Evolutionary conservation across 2,329 filamentous ascomycete genomes (phyloP).

Genomic region (Lachnellula suecica): DNA sequence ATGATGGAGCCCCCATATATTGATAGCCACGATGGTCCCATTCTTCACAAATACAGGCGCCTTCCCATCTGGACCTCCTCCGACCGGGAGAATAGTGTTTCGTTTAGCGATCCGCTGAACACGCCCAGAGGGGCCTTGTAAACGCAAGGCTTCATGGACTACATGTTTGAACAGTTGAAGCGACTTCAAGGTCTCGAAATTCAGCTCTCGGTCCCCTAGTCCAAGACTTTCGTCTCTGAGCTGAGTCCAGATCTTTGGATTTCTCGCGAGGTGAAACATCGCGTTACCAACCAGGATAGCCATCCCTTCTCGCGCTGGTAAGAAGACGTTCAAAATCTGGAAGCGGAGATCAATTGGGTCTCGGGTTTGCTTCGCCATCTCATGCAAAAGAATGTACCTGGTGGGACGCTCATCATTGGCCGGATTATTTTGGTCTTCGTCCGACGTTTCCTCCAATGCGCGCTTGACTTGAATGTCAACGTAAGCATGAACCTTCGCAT

Average conservation of each 20-base stretch:
- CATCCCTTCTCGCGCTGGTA: constrained; percentile 2
- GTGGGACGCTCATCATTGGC: neutral
- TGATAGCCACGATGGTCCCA: neutral
- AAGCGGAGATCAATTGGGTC: constrained; percentile 7
- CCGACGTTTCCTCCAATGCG: neutral
- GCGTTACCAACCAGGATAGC: constrained; percentile 2
- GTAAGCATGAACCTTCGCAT: constrained; percentile 1
- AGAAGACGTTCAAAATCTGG: constrained; percentile 1
- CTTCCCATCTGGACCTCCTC: neutral
- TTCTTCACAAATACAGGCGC: neutral
- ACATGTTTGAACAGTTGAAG: neutral
- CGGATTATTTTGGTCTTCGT: neutral
- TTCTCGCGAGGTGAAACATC: constrained; percentile 2
- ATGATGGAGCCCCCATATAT: neutral
- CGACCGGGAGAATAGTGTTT: neutral
- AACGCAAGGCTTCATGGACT: neutral
- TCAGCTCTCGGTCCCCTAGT: neutral
- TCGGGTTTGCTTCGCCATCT: constrained; percentile 8
- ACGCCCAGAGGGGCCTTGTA: neutral
- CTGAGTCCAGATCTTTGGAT: constrained; percentile 2
- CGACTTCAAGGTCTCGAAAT: constrained; percentile 1
- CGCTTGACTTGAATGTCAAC: constrained; percentile 1
- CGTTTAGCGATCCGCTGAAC: neutral
- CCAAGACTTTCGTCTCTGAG: neutral
- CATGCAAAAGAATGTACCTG: constrained; percentile 5